Percentiles rank a stretch among this genome's conserved stretches.
Evolutionary conservation across 1,284 basidiomycete species (phyloP).

Genomic region (Puccinia triticina): DNA sequence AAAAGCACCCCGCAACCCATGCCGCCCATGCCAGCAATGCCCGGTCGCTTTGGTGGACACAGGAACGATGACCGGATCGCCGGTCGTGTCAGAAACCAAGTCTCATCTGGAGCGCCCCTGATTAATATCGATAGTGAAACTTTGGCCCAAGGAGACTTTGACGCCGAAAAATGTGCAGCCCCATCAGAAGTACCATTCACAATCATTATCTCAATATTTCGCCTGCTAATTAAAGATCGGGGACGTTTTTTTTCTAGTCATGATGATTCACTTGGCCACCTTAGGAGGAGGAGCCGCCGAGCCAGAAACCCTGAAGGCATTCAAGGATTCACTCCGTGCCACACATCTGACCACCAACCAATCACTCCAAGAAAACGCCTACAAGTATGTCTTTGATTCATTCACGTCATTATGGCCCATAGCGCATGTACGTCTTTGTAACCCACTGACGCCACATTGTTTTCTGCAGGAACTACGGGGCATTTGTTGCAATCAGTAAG

Average conservation of each 20-base stretch:
- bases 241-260: not conserved
- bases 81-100: conserved; percentile 14
- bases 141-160: conserved; percentile 57
- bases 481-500: conserved; percentile 94
- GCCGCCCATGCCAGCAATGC: conserved; percentile 33
- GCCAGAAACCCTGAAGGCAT: conserved; percentile 37
- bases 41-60: conserved; percentile 6
- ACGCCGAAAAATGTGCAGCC: conserved; percentile 56
- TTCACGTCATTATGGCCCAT: not conserved
- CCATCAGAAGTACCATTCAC: not conserved
- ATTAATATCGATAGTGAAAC: conserved; percentile 56
- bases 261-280: conserved; percentile 39
- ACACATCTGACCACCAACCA: conserved; percentile 53
- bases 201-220: not conserved
- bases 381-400: conserved; percentile 54
- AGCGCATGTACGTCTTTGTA: not conserved
- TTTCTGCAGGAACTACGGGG: conserved; percentile 70
- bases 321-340: conserved; percentile 35
- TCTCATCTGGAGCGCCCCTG: conserved; percentile 45
- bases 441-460: not conserved
- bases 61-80: conserved; percentile 15
- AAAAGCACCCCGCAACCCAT: conserved; percentile 44
- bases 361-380: conserved; percentile 57
- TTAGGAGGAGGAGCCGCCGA: conserved; percentile 35
- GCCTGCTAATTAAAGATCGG: not conserved